phyloP scores from a whole-genome alignment of 2,329 filamentous ascomycete species.

The Colletotrichum tanaceti region DNA sequence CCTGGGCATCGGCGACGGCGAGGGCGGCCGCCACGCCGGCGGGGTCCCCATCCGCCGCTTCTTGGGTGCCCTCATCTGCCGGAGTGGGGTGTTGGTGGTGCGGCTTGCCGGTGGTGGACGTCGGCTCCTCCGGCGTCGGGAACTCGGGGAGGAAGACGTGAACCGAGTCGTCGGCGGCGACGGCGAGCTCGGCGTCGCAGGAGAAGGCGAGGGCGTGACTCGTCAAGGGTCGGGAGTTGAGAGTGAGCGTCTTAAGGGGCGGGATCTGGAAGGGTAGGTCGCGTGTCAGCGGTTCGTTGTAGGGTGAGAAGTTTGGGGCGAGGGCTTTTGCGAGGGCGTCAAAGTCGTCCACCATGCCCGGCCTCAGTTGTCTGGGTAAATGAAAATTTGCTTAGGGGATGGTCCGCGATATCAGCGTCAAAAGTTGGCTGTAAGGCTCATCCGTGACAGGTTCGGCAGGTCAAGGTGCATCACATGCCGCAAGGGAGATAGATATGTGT shows the following conservation, averaged over 20 bases:
- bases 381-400: not conserved
- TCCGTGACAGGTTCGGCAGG: not conserved
- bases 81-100: conserved; percentile 19
- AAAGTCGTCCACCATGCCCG: not conserved
- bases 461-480: not conserved
- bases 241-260: conserved; percentile 59
- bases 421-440: not conserved
- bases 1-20: conserved; percentile 29
- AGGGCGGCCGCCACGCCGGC: conserved; percentile 45
- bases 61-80: conserved; percentile 4
- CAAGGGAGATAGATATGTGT: too few relatives aligned
- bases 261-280: conserved; percentile 50
- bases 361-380: not conserved
- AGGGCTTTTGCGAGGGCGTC: not conserved
- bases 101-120: not conserved
- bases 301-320: not conserved
- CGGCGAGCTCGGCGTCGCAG: conserved; percentile 67
- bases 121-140: conserved; percentile 41
- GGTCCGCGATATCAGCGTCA: not conserved
- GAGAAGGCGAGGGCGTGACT: conserved; percentile 63
- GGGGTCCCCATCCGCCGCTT: conserved; percentile 44
- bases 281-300: conserved; percentile 3
- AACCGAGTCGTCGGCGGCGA: conserved; percentile 67
- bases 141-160: conserved; percentile 64
- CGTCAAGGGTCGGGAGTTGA: conserved; percentile 58